A percentile compares a stretch with the other conserved stretches of the same genome.
Conservation (phyloP, 1,139 yeast genomes). For the Debaryomyces udenii region DNA sequence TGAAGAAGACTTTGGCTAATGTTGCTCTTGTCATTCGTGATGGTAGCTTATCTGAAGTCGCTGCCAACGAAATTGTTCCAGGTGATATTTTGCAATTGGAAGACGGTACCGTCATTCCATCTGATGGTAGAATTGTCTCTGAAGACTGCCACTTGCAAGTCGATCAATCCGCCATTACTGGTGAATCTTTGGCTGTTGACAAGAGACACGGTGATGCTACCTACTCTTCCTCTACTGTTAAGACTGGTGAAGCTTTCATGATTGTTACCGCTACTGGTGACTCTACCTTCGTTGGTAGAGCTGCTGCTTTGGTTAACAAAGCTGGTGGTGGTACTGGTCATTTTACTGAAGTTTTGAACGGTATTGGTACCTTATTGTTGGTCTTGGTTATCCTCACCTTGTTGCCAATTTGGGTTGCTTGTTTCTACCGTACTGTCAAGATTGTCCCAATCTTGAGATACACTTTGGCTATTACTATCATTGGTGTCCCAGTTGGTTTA, state of each 20-base stretch:
- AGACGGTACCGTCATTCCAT: slow-evolving; percentile 94
- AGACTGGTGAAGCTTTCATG: slow-evolving; percentile 97
- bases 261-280: slow-evolving; percentile 96
- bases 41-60: slow-evolving; percentile 73
- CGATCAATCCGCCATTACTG: slow-evolving; percentile 97
- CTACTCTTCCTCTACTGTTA: slow-evolving; percentile 94
- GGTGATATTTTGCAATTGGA: slow-evolving; percentile 92
- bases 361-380: slow-evolving; percentile 92
- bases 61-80: slow-evolving; percentile 84
- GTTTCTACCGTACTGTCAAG: slow-evolving; percentile 91
- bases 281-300: slow-evolving; percentile 89
- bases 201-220: slow-evolving; percentile 86
- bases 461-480: slow-evolving; percentile 94
- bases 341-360: slow-evolving; percentile 96
- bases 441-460: slow-evolving; percentile 92
- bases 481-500: slow-evolving; percentile 99
- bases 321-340: slow-evolving; percentile 95
- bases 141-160: slow-evolving; percentile 89
- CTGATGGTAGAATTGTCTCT: slow-evolving; percentile 92
- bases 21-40: slow-evolving; percentile 85
- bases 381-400: slow-evolving; percentile 88
- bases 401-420: slow-evolving; percentile 89
- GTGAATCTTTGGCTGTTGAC: slow-evolving; percentile 97
- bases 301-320: slow-evolving; percentile 95
- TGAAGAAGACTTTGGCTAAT: slow-evolving; percentile 91